Evolutionary conservation across 495 filamentous ascomycete species (phyloP).

Genomic region (Xylaria castorea): DNA sequence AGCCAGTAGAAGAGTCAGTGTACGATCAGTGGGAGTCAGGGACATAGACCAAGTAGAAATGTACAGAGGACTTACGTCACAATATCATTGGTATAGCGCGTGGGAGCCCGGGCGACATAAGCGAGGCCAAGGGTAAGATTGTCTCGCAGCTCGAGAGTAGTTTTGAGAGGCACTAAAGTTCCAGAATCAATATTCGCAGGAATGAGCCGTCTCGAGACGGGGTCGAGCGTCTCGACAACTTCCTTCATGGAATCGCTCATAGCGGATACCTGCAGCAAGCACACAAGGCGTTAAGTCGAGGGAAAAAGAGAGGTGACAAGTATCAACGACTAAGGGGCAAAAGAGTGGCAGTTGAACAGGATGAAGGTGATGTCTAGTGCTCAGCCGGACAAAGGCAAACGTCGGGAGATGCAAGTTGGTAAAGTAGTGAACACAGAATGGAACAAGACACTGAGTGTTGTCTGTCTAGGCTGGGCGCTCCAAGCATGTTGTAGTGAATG

Average conservation of each 20-base stretch:
- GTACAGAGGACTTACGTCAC: conserved; percentile 53
- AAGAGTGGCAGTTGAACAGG: conserved; percentile 2
- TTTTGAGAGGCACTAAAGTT: conserved; percentile 61
- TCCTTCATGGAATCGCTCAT: conserved; percentile 43
- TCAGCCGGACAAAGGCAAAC: conserved; percentile 1
- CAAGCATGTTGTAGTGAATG: conserved; percentile 18
- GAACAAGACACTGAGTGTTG: conserved; percentile 10
- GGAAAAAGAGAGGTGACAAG: conserved; percentile 2
- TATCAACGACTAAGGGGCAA: neutral
- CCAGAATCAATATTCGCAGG: conserved; percentile 35
- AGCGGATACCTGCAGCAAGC: conserved; percentile 37
- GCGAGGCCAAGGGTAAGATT: conserved; percentile 54
- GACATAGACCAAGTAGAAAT: conserved; percentile 14
- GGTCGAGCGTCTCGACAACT: conserved; percentile 44
- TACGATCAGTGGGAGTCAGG: neutral
- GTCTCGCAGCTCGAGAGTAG: conserved; percentile 59
- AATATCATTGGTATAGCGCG: conserved; percentile 58
- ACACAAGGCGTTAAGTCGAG: conserved; percentile 33
- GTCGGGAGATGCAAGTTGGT: neutral
- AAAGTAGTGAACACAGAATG: conserved; percentile 7
- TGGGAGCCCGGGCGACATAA: conserved; percentile 60
- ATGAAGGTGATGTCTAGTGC: neutral
- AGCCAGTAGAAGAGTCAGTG: conserved; percentile 26
- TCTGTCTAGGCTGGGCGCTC: neutral
- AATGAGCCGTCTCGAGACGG: conserved; percentile 37